A percentile compares a stretch with the other conserved stretches of the same genome.
These are phyloP conservation scores for Aspergillus aculeatus DNA, from an alignment of 2,329 filamentous ascomycete species.

Conservation along the genomic window DNA sequence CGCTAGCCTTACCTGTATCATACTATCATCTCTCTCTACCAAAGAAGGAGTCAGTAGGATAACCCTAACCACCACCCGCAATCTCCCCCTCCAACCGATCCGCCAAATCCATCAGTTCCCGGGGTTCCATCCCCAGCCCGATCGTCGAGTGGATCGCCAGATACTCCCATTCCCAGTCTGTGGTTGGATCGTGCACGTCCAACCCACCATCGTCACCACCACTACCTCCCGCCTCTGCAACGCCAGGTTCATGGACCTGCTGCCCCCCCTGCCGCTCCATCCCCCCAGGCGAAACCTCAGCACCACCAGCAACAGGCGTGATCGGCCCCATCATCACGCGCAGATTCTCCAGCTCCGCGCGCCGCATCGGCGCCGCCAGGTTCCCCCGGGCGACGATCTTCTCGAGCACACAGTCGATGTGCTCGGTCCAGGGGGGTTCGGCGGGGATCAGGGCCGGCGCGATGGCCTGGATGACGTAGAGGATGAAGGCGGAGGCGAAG, in stretches of 20 bases:
- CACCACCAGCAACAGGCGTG: slow-evolving; percentile 23
- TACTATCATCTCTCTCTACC: no score
- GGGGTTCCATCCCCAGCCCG: slow-evolving; percentile 19
- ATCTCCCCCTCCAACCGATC: slow-evolving; percentile 21
- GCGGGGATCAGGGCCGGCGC: slow-evolving; percentile 37
- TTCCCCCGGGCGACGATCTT: slow-evolving; percentile 41
- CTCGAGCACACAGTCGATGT: slow-evolving; percentile 27
- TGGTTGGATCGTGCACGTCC: background rate
- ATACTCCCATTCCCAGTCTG: slow-evolving; percentile 27
- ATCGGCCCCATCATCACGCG: slow-evolving; percentile 31
- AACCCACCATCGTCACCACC: no score
- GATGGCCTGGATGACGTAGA: slow-evolving; percentile 34
- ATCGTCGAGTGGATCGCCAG: slow-evolving; percentile 24
- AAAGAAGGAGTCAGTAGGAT: no score
- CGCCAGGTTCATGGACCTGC: no score
- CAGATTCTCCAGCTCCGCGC: slow-evolving; percentile 28
- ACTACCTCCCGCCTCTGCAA: no score
- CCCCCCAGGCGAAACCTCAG: background rate
- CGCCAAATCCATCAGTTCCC: slow-evolving; percentile 25
- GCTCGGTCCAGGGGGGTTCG: no score
- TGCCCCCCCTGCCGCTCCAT: background rate
- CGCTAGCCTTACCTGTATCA: no score
- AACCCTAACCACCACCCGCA: no score
- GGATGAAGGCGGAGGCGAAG: slow-evolving; percentile 43
- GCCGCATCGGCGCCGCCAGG: slow-evolving; percentile 37